Evolutionary conservation across 306 rosid genomes (phyloP).

Genomic region (Dalbergia oliveri): DNA sequence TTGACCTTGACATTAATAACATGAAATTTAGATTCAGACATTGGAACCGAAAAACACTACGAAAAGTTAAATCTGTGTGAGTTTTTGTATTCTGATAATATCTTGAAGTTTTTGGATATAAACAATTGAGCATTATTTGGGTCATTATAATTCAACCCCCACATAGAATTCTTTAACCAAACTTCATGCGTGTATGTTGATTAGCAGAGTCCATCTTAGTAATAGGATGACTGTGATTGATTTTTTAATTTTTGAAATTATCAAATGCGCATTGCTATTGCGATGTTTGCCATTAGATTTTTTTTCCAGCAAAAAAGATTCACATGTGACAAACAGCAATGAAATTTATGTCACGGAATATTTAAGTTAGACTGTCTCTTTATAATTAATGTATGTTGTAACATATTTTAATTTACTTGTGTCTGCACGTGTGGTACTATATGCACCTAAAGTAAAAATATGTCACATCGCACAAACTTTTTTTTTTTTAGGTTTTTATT

Average conservation of each 20-base stretch:
- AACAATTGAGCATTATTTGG: neutral
- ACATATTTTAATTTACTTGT: neutral
- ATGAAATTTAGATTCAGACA: no score
- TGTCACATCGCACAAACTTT: conserved; percentile 14
- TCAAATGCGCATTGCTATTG: neutral
- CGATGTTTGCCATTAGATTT: neutral
- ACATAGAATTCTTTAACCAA: no score
- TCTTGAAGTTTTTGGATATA: neutral
- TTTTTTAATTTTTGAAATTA: no score
- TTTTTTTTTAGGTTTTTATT: neutral
- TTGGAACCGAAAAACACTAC: no score
- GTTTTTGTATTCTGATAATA: neutral
- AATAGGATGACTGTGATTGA: no score
- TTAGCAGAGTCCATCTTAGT: no score
- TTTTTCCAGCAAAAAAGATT: neutral
- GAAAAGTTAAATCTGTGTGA: neutral
- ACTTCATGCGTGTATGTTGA: no score
- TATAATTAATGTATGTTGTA: neutral
- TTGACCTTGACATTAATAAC: no score
- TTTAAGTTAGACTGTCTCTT: neutral
- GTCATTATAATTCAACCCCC: no score
- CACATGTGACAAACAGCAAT: neutral
- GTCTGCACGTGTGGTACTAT: neutral
- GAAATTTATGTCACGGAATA: neutral
- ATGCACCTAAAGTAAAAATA: neutral